These are phyloP conservation scores for Pseudogymnoascus sp. DNA, from an alignment of 2,329 filamentous ascomycete species.

Conservation along the genomic window DNA sequence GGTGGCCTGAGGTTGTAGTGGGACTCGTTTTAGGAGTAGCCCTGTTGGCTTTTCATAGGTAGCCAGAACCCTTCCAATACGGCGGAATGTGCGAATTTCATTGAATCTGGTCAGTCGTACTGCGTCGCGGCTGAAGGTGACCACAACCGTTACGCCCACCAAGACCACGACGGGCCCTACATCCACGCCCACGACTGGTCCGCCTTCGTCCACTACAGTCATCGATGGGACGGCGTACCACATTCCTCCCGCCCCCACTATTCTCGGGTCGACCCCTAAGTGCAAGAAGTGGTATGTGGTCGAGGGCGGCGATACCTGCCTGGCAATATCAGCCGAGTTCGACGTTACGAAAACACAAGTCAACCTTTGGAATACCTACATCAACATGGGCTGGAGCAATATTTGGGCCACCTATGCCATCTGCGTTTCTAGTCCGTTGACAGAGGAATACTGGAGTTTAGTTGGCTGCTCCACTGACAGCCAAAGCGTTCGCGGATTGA, in stretches of 20 bases:
- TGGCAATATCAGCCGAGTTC: neutral
- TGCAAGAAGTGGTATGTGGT: slow-evolving; percentile 7
- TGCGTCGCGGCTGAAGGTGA: neutral
- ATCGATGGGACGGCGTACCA: neutral
- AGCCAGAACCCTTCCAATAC: neutral
- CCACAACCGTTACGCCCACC: neutral
- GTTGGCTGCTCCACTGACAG: neutral
- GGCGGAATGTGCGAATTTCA: neutral
- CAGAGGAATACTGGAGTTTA: neutral
- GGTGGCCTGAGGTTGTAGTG: neutral
- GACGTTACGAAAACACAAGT: neutral
- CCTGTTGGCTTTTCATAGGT: neutral
- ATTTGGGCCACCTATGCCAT: neutral
- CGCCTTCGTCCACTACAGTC: neutral
- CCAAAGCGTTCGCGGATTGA: neutral
- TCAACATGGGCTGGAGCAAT: neutral
- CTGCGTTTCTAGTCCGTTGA: slow-evolving; percentile 1
- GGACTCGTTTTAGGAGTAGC: neutral
- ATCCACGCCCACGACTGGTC: neutral
- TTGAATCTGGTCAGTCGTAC: neutral
- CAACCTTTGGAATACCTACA: slow-evolving; percentile 6
- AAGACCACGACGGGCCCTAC: neutral
- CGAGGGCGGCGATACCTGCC: neutral
- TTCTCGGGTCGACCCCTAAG: neutral
- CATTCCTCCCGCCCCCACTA: neutral